Evolutionary conservation across 768 basidiomycete species (phyloP).

Genomic region (Calocybe indica): DNA sequence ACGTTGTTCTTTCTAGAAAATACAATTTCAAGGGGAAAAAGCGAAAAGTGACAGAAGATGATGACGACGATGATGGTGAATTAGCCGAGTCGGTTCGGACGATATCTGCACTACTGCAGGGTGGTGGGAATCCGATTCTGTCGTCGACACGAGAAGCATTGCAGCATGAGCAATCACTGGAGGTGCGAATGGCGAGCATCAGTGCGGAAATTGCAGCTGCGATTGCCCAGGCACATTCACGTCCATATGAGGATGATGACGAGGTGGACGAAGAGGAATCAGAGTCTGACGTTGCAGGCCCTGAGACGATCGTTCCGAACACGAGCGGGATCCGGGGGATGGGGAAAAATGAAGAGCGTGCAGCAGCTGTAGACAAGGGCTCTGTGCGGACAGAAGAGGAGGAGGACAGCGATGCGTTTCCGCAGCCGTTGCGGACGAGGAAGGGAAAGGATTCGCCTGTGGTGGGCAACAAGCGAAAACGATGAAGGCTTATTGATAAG

Average conservation of each 20-base stretch:
- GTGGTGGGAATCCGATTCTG: constrained; percentile 28
- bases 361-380: constrained; percentile 19
- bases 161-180: constrained; percentile 43
- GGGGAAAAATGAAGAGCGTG: constrained; percentile 16
- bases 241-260: constrained; percentile 51
- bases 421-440: constrained; percentile 64
- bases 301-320: constrained; percentile 49
- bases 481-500: constrained; percentile 32
- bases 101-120: constrained; percentile 64
- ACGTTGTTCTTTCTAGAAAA: constrained; percentile 38
- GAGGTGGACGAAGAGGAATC: constrained; percentile 45
- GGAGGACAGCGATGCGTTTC: constrained; percentile 71
- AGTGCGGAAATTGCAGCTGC: constrained; percentile 78
- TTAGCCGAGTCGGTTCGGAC: constrained; percentile 71
- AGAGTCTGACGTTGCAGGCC: constrained; percentile 42
- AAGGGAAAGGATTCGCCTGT: constrained; percentile 50
- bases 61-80: constrained; percentile 55
- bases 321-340: constrained; percentile 57
- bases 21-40: constrained; percentile 78
- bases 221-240: constrained; percentile 67
- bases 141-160: constrained; percentile 18
- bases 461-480: constrained; percentile 59
- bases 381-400: constrained; percentile 33
- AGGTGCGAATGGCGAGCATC: constrained; percentile 67
- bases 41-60: constrained; percentile 43